Evolutionary conservation across 352 stramenopile genomes (phyloP).

Genomic region (Phytophthora citrophthora): DNA sequence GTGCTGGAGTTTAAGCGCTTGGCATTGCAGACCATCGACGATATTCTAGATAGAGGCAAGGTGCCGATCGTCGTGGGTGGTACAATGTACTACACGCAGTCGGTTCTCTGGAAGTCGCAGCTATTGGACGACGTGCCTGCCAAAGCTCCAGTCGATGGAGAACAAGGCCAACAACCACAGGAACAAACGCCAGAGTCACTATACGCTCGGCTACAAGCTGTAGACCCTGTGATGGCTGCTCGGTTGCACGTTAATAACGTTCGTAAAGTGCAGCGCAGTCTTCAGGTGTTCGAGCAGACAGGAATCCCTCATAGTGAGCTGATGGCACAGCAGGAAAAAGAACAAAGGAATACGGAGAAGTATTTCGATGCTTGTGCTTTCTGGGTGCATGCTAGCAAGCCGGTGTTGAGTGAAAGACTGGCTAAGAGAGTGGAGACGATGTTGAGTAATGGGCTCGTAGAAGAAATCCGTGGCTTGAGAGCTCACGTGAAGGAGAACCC

Average conservation of each 20-base stretch:
- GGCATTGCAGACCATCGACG: constrained; percentile 80
- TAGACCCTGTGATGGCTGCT: constrained; percentile 87
- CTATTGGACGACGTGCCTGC: constrained; percentile 77
- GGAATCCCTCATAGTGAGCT: constrained; percentile 78
- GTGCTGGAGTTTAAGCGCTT: constrained; percentile 85
- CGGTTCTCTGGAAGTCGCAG: constrained; percentile 88
- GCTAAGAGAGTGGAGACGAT: constrained; percentile 81
- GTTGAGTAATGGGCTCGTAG: constrained; percentile 75
- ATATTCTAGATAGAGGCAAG: constrained; percentile 86
- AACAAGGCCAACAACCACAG: constrained; percentile 20
- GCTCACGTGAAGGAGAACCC: constrained; percentile 55
- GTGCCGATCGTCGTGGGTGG: constrained; percentile 92
- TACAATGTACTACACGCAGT: constrained; percentile 94
- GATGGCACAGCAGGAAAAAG: constrained; percentile 58
- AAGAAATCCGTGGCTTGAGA: constrained; percentile 75
- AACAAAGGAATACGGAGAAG: constrained; percentile 52
- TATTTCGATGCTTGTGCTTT: constrained; percentile 87
- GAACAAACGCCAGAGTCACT: constrained; percentile 57
- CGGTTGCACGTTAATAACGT: constrained; percentile 88
- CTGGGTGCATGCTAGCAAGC: constrained; percentile 83
- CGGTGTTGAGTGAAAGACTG: constrained; percentile 68
- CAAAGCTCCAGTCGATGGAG: constrained; percentile 4
- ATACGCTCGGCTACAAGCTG: constrained; percentile 60
- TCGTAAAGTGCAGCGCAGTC: constrained; percentile 84
- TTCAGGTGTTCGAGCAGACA: constrained; percentile 87